Evolutionary conservation across 176 grass and related monocot species (phyloP).

Genomic region (Avena sativa): DNA sequence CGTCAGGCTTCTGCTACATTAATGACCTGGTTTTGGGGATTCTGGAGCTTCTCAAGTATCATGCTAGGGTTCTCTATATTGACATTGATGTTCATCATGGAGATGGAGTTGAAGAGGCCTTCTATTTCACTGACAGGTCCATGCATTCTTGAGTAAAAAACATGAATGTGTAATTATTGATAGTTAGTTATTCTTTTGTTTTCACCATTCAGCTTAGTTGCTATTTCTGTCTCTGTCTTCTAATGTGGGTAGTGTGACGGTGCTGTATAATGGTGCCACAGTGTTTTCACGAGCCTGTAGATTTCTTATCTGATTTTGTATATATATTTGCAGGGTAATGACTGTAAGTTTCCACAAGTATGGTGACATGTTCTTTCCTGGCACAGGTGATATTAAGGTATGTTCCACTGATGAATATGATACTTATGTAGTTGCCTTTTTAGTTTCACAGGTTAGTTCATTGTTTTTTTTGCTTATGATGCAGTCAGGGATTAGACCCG

Average conservation of each 20-base stretch:
- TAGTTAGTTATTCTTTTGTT: conserved; percentile 15
- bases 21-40: conserved; percentile 98
- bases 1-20: conserved; percentile 98
- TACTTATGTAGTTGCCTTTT: neutral
- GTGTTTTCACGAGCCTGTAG: neutral
- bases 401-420: neutral
- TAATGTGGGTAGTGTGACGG: neutral
- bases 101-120: conserved; percentile 98
- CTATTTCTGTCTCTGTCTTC: neutral
- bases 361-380: conserved; percentile 96
- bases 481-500: neutral
- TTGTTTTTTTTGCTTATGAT: neutral
- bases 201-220: neutral
- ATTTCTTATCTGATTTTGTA: conserved; percentile 36
- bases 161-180: neutral
- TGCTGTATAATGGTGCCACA: neutral
- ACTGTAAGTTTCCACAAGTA: conserved; percentile 99
- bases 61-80: conserved; percentile 97
- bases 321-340: conserved; percentile 78
- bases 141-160: conserved; percentile 18
- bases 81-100: conserved; percentile 99
- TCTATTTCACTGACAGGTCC: conserved; percentile 99
- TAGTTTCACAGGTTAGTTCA: conserved; percentile 4
- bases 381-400: conserved; percentile 97
- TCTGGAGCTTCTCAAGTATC: conserved; percentile 92